Conservation (phyloP, 1,284 basidiomycete genomes). For the Moniliella sp. region DNA sequence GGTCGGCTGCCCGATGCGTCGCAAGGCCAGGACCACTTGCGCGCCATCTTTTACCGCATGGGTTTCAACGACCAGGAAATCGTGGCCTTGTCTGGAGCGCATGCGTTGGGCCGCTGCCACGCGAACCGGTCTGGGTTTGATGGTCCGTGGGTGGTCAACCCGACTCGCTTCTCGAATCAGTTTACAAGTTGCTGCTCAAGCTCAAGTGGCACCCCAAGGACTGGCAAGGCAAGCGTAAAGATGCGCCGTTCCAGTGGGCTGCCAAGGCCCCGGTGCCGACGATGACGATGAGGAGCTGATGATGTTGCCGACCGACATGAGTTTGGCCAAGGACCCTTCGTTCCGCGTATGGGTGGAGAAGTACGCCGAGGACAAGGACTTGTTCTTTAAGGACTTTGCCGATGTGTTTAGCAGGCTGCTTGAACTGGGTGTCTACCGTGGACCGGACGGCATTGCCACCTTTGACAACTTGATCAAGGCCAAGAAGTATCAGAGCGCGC, state of each 20-base stretch:
- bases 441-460: constrained; percentile 25
- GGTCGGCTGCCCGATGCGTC: constrained; percentile 39
- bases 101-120: constrained; percentile 38
- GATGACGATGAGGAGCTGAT: constrained; percentile 37
- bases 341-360: constrained; percentile 31
- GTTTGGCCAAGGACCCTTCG: constrained; percentile 22
- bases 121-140: constrained; percentile 24
- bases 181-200: constrained; percentile 36
- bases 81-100: constrained; percentile 41
- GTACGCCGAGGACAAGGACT: constrained; percentile 39
- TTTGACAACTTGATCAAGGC: constrained; percentile 4
- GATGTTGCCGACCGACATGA: constrained; percentile 39
- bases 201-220: constrained; percentile 38
- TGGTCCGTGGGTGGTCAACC: constrained; percentile 30
- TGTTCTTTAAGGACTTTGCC: constrained; percentile 41
- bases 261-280: constrained; percentile 25
- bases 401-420: constrained; percentile 34
- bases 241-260: constrained; percentile 23
- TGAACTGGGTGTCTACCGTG: constrained; percentile 32
- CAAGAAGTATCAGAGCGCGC: neutral
- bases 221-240: constrained; percentile 37
- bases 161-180: constrained; percentile 26
- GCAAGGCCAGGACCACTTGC: constrained; percentile 37
- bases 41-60: constrained; percentile 40
- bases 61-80: constrained; percentile 42